Evolutionary conservation across 129 eudicot genomes (phyloP).

Genomic region (Flaveria trinervia): DNA sequence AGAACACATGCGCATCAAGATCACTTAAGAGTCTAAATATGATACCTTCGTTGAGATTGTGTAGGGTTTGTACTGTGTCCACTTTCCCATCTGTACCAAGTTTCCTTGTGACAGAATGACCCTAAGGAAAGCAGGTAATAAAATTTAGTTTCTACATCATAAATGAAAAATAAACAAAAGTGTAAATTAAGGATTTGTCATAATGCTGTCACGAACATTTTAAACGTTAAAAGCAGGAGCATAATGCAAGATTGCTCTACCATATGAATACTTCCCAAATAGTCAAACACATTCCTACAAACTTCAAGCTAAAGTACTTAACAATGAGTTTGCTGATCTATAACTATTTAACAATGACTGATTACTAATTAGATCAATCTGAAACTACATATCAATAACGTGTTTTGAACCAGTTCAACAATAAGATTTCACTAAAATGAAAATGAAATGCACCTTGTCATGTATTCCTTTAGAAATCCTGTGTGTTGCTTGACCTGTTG

Average conservation of each 20-base stretch:
- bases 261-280: background rate
- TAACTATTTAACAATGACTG: background rate
- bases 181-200: background rate
- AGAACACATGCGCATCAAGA: background rate
- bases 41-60: conserved; percentile 78
- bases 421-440: background rate
- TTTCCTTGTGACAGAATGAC: conserved; percentile 79
- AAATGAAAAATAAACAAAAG: background rate
- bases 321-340: background rate
- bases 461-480: conserved; percentile 80
- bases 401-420: background rate
- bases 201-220: background rate
- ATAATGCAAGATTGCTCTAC: background rate
- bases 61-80: conserved; percentile 80
- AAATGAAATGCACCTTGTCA: conserved; percentile 55
- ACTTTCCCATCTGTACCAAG: conserved; percentile 79
- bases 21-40: background rate
- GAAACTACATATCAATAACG: background rate
- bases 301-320: background rate
- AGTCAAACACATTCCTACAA: background rate
- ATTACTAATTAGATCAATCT: background rate
- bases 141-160: conserved; percentile 1
- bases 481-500: conserved; percentile 81
- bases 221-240: background rate
- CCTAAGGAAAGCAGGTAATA: conserved; percentile 42